Evolutionary conservation across 1,284 basidiomycete species (phyloP).

Genomic region (Sporisorium reilianum): DNA sequence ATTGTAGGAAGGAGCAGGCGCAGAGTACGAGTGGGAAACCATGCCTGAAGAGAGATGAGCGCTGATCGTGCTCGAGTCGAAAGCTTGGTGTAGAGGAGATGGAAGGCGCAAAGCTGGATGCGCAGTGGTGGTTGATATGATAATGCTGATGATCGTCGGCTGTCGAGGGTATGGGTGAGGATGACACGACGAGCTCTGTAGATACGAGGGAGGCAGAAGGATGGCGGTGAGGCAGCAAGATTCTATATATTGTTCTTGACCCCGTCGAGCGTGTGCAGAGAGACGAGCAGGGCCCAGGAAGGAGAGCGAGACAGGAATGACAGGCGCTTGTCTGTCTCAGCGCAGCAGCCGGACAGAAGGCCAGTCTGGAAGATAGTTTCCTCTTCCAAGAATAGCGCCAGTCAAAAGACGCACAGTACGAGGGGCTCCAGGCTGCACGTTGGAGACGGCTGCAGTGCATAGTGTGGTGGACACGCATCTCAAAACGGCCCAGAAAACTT

Average conservation of each 20-base stretch:
- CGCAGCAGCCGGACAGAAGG: too few species aligned
- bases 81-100: neutral
- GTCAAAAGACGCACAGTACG: neutral
- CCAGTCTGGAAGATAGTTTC: neutral
- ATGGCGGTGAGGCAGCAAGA: neutral
- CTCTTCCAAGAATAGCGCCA: neutral
- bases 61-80: neutral
- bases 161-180: neutral
- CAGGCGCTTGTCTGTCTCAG: conserved; percentile 4
- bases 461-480: neutral
- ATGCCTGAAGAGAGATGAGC: conserved; percentile 17
- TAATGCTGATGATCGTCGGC: too few species aligned
- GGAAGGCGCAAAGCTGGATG: neutral
- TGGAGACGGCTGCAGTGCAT: conserved; percentile 15
- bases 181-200: conserved; percentile 4
- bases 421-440: conserved; percentile 20
- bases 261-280: neutral
- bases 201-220: neutral
- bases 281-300: neutral
- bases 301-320: conserved; percentile 1
- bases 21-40: conserved; percentile 34
- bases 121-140: neutral
- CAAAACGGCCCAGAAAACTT: conserved; percentile 4
- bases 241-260: conserved; percentile 29
- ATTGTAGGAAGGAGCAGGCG: conserved; percentile 26